Base-by-base conservation (phyloP, 345 rosid genomes). In the Isatis tinctoria region DNA sequence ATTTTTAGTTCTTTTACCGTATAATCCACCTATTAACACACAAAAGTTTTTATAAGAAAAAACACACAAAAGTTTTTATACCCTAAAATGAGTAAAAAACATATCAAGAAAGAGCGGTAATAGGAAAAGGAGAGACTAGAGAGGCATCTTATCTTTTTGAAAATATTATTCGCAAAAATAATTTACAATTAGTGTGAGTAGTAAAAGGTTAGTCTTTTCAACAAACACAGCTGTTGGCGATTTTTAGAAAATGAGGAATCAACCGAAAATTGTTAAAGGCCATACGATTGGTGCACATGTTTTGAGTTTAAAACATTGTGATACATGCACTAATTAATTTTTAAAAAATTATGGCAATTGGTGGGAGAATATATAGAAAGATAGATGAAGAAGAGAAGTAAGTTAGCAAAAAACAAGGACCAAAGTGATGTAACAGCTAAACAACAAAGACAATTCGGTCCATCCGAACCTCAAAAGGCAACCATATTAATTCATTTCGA, bases 351-450 rank as follows among this genome's bases (percentile, higher is more conserved):
- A 22, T 22, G 24, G 2, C 24, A 22, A 22, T 22, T 22, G 1
- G 2, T 22, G 24, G 24, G 24, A 22, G 24, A 22, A 22, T 22
- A n/a, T 0, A n/a, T 2, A 13, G 3, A 72, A 28, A 20, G 27
- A 73, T 36, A 24, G 59, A 1, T 26, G 72, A 43, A 44, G 65
- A 51, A 67, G 54, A 41, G 68, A 60, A 36, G 67, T 14, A 59
- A 39, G 67, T 14, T 49, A 39, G 16, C 54, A 35, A 57, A 4
- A 18, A 59, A 45, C 20, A 48, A 49, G 62, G 57, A 75, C 63
- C 39, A 11, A 75, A 68, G 69, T 69, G 74, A 75, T 74, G 72
- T 56, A 74, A 75, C 69, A 59, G 16, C 54, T 67, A n/a, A 67
- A 67, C 62, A 67, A 60, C 48, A 30, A 60, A 60, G 79, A 60